phyloP scores from a whole-genome alignment of 2,329 filamentous ascomycete species.

The Verticillium alfalfae region DNA sequence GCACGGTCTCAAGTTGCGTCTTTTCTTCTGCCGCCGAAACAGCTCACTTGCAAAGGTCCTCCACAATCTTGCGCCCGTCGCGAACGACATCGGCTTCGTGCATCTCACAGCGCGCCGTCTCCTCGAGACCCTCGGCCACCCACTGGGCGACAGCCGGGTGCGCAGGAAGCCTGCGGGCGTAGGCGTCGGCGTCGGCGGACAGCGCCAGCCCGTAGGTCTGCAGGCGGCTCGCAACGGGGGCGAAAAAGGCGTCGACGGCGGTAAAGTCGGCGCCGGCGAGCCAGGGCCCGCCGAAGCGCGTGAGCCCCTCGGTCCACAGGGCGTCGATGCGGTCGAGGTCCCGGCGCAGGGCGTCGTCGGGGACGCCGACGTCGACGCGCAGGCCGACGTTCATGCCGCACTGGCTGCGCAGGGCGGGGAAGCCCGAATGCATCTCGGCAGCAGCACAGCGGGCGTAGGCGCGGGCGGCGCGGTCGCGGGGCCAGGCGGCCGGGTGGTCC shows the following conservation, averaged over 20 bases:
- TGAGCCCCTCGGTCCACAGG: slow-evolving; percentile 31
- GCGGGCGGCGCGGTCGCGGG: slow-evolving; percentile 27
- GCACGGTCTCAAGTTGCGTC: no score
- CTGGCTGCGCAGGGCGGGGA: slow-evolving; percentile 31
- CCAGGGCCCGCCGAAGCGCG: slow-evolving; percentile 33
- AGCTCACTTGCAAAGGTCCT: slow-evolving; percentile 16
- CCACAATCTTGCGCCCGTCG: slow-evolving; percentile 21
- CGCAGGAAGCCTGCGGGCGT: slow-evolving; percentile 24
- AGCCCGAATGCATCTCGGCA: slow-evolving; percentile 42
- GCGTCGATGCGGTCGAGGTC: slow-evolving; percentile 28
- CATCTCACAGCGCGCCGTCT: slow-evolving; percentile 28
- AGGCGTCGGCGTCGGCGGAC: slow-evolving; percentile 21
- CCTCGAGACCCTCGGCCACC: slow-evolving; percentile 28
- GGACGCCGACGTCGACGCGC: slow-evolving; percentile 23
- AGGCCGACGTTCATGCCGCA: slow-evolving; percentile 36
- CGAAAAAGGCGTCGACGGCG: slow-evolving; percentile 34
- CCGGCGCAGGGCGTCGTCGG: slow-evolving; percentile 20
- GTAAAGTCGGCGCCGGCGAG: slow-evolving; percentile 30
- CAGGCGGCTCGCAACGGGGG: slow-evolving; percentile 31
- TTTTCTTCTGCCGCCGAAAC: no score
- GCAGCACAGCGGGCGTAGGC: slow-evolving; percentile 37
- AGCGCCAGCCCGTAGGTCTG: slow-evolving; percentile 30
- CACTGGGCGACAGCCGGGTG: slow-evolving; percentile 29
- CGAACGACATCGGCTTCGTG: slow-evolving; percentile 28
- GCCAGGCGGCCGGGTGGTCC: slow-evolving; percentile 34